Conservation (phyloP, 495 filamentous ascomycete species). For the Pseudotulostoma volvatum region DNA sequence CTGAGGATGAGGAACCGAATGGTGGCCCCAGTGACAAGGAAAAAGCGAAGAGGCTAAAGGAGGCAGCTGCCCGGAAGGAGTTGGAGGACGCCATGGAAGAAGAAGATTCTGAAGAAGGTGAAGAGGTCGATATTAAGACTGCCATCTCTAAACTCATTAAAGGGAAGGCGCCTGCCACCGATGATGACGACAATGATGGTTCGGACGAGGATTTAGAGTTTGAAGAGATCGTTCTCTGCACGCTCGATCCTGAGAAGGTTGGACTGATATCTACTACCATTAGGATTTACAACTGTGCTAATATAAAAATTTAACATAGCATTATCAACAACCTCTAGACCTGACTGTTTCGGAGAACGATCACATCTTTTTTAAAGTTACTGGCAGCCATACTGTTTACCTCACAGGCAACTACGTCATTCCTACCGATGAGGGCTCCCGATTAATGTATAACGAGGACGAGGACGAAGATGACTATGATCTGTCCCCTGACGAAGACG, state of each 20-base stretch:
- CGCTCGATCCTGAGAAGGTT: constrained; percentile 70
- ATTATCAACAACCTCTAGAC: constrained; percentile 90
- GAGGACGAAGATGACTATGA: constrained; percentile 66
- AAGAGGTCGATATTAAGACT: constrained; percentile 46
- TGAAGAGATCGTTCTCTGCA: constrained; percentile 86
- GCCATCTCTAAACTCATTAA: constrained; percentile 50
- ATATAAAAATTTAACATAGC: constrained; percentile 31
- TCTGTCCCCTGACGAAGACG: constrained; percentile 56
- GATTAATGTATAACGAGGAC: constrained; percentile 36
- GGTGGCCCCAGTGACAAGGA: constrained; percentile 78
- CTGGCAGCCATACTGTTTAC: constrained; percentile 76
- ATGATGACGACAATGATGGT: constrained; percentile 46
- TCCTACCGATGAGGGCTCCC: constrained; percentile 34
- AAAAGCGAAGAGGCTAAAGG: constrained; percentile 69
- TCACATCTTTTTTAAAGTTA: constrained; percentile 76
- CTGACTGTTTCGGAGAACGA: constrained; percentile 77
- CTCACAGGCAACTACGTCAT: constrained; percentile 92
- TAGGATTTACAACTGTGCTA: constrained; percentile 1
- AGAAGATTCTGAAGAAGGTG: constrained; percentile 39
- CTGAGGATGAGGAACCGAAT: constrained; percentile 56
- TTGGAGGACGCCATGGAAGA: constrained; percentile 44
- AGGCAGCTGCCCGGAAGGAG: constrained; percentile 51
- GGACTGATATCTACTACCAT: constrained; percentile 12
- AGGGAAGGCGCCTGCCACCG: constrained; percentile 63
- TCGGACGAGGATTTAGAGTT: constrained; percentile 49